These are phyloP conservation scores for Gremmenia infestans DNA, from an alignment of 2,329 filamentous ascomycete species.

Conservation along the genomic window DNA sequence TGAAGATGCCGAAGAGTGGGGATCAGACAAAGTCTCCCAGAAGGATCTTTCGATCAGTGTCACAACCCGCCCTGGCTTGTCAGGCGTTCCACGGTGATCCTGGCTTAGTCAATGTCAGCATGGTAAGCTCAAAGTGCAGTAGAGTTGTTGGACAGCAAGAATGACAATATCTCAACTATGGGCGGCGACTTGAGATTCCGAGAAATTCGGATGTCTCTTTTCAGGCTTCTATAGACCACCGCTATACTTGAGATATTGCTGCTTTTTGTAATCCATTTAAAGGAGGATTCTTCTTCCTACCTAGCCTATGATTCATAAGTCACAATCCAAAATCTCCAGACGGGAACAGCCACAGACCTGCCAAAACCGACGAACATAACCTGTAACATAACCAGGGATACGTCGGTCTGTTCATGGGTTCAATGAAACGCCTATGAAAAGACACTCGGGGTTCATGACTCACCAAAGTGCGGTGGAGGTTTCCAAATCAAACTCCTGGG, in stretches of 20 bases:
- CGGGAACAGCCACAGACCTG: constrained; percentile 59
- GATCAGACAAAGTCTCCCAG: constrained; percentile 70
- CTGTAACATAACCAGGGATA: constrained; percentile 83
- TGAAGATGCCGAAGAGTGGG: constrained; percentile 54
- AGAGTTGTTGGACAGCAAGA: neutral
- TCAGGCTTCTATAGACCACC: neutral
- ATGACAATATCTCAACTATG: neutral
- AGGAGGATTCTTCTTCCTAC: constrained; percentile 18
- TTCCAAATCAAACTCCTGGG: constrained; percentile 94
- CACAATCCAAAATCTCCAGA: constrained; percentile 1
- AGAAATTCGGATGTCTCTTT: neutral
- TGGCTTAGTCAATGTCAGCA: constrained; percentile 51
- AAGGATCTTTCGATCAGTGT: constrained; percentile 82
- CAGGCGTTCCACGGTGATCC: constrained; percentile 89
- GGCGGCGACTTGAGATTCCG: neutral
- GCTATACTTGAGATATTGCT: neutral
- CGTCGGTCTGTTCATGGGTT: constrained; percentile 58
- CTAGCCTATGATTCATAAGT: constrained; percentile 29
- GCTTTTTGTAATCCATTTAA: neutral
- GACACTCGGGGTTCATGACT: constrained; percentile 11
- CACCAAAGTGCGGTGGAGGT: constrained; percentile 92
- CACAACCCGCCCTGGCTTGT: constrained; percentile 82
- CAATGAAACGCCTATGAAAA: neutral
- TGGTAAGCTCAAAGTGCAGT: constrained; percentile 4
- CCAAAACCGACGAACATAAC: constrained; percentile 96